A percentile compares a stretch with the other conserved stretches of the same genome.
Evolutionary conservation across 345 rosid genomes (phyloP).

Genomic region (Litchi chinensis): DNA sequence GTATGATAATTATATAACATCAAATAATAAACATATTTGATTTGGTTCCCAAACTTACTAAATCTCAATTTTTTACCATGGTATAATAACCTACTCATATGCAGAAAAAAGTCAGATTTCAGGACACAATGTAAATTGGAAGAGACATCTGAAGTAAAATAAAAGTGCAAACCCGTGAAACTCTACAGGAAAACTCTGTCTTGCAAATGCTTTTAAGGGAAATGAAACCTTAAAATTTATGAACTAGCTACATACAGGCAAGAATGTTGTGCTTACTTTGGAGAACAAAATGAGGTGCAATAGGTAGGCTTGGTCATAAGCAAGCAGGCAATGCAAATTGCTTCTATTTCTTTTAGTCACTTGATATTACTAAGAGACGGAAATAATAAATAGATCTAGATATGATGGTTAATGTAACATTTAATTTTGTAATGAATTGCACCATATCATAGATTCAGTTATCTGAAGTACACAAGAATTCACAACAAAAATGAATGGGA

Average conservation of each 20-base stretch:
- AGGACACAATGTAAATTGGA: neutral
- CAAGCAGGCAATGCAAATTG: neutral
- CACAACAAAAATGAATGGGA: neutral
- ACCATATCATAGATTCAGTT: neutral
- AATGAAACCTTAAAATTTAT: neutral
- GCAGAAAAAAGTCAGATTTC: neutral
- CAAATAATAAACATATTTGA: no score
- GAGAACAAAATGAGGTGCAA: neutral
- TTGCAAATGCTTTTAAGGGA: no score
- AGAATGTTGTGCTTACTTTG: neutral
- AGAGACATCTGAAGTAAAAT: neutral
- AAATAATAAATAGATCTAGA: neutral
- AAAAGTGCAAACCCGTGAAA: no score
- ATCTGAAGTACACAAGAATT: neutral
- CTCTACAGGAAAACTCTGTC: no score
- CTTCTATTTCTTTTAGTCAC: neutral
- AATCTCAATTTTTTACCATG: no score
- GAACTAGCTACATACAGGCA: neutral
- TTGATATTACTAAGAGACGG: neutral
- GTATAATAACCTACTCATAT: no score
- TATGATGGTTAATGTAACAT: neutral
- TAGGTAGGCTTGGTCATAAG: neutral
- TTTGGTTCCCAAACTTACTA: no score
- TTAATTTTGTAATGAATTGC: neutral
- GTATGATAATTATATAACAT: no score